These are phyloP conservation scores for Coemansia aciculifera DNA, from an alignment of 192 early-diverging fungal species.

Conservation along the genomic window DNA sequence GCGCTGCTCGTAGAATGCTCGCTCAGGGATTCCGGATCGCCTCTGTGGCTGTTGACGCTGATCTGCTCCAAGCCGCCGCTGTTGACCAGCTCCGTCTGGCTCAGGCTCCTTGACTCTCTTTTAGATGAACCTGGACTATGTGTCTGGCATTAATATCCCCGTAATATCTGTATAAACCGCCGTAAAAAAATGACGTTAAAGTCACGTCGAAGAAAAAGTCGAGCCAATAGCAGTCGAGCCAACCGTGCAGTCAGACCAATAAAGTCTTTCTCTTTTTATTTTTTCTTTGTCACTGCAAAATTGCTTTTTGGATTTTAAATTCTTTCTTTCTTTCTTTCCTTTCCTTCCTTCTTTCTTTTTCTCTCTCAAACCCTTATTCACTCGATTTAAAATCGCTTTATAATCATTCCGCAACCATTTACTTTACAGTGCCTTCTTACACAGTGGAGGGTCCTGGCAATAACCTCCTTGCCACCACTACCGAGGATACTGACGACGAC, in stretches of 20 bases:
- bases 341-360: no score
- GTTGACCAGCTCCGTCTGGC: conserved; percentile 42
- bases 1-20: conserved; percentile 15
- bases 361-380: neutral
- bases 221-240: no score
- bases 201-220: no score
- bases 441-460: neutral
- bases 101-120: conserved; percentile 9
- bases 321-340: conserved; percentile 5
- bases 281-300: no score
- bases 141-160: neutral
- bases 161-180: neutral
- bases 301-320: no score
- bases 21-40: conserved; percentile 45
- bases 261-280: neutral
- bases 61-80: conserved; percentile 27
- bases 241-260: neutral
- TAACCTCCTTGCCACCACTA: neutral
- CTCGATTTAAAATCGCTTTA: neutral
- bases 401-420: neutral
- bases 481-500: neutral
- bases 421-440: neutral
- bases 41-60: conserved; percentile 33
- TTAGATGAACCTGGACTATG: neutral
- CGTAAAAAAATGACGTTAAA: neutral